Evolutionary conservation across 129 eudicot species (phyloP).

Genomic region (Tagetes erecta): DNA sequence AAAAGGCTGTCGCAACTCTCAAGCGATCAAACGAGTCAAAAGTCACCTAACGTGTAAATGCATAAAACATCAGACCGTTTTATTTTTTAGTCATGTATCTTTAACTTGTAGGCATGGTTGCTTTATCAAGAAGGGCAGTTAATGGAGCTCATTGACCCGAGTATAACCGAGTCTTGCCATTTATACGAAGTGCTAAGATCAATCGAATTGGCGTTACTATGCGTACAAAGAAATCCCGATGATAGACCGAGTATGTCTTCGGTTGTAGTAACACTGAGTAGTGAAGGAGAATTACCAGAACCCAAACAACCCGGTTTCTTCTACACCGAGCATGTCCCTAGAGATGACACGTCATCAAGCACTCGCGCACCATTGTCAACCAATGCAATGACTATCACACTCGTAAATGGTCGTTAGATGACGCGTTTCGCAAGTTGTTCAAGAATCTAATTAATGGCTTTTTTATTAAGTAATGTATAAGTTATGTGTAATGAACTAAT

Average conservation of each 20-base stretch:
- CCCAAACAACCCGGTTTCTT: slow-evolving; percentile 57
- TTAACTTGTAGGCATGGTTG: slow-evolving; percentile 46
- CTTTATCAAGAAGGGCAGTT: slow-evolving; percentile 46
- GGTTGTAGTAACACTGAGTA: slow-evolving; percentile 41
- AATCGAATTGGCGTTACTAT: slow-evolving; percentile 42
- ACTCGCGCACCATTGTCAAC: slow-evolving; percentile 20
- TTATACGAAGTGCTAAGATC: slow-evolving; percentile 41
- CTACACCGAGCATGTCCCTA: slow-evolving; percentile 36
- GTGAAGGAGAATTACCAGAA: slow-evolving; percentile 38
- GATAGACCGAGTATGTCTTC: slow-evolving; percentile 59
- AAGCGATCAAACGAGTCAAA: too few relatives aligned
- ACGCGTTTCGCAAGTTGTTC: background rate
- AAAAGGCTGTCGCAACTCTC: too few relatives aligned
- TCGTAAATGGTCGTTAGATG: slow-evolving; percentile 24
- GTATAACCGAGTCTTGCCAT: slow-evolving; percentile 30
- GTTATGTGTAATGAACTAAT: background rate
- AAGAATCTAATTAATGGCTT: background rate
- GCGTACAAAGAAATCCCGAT: slow-evolving; percentile 48
- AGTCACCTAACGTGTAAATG: too few relatives aligned
- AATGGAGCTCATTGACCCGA: slow-evolving; percentile 36
- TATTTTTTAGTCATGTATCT: background rate
- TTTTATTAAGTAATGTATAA: background rate
- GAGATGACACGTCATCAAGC: slow-evolving; percentile 34
- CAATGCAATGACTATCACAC: slow-evolving; percentile 34
- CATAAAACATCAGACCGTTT: too few relatives aligned